These are phyloP conservation scores for Candida nemodendra DNA, from an alignment of 805 yeast genomes.

Conservation along the genomic window DNA sequence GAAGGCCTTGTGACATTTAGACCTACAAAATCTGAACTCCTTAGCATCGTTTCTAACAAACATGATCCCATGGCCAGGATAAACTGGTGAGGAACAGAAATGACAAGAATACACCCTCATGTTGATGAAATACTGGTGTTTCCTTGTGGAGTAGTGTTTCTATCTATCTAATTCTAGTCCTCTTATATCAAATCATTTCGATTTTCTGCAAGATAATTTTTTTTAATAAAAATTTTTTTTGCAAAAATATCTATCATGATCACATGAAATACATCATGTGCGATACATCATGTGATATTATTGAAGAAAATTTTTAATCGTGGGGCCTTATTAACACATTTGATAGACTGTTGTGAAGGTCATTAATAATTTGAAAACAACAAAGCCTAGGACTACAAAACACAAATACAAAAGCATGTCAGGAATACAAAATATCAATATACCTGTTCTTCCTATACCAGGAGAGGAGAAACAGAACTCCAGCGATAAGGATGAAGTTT, in stretches of 20 bases:
- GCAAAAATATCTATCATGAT: background rate
- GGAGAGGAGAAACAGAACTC: slow-evolving; percentile 41
- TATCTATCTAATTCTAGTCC: too few relatives aligned
- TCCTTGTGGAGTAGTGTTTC: too few relatives aligned
- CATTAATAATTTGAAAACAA: too few relatives aligned
- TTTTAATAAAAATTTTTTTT: too few relatives aligned
- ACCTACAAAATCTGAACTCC: slow-evolving; percentile 95
- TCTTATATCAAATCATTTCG: too few relatives aligned
- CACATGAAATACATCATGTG: background rate
- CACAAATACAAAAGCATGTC: slow-evolving; percentile 15
- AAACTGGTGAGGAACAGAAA: slow-evolving; percentile 96
- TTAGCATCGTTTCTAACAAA: slow-evolving; percentile 98
- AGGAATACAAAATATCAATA: slow-evolving; percentile 42
- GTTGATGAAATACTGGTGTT: background rate
- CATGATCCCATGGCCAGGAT: slow-evolving; percentile 93
- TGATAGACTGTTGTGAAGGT: too few relatives aligned
- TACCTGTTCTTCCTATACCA: slow-evolving; percentile 56
- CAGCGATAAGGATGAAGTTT: slow-evolving; percentile 14
- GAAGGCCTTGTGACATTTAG: slow-evolving; percentile 96
- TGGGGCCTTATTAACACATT: too few relatives aligned
- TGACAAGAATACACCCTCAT: slow-evolving; percentile 93
- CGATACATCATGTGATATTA: too few relatives aligned
- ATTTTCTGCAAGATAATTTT: too few relatives aligned
- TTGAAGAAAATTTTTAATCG: too few relatives aligned
- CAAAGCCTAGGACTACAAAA: too few relatives aligned